phyloP scores from a whole-genome alignment of 2,329 filamentous ascomycete species.

The Bipolaris sorokiniana region DNA sequence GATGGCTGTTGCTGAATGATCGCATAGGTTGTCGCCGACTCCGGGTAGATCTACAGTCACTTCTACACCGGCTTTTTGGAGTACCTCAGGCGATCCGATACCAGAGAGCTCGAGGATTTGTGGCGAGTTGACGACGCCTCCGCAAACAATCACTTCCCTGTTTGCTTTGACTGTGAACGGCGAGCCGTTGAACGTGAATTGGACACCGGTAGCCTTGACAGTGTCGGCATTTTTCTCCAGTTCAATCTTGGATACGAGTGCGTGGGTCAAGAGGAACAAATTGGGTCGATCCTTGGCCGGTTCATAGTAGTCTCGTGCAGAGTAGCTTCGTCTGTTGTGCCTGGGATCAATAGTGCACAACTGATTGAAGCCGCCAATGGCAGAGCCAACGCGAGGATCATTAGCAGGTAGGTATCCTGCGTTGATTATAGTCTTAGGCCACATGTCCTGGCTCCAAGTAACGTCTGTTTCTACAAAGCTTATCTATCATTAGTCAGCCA shows the following conservation, averaged over 20 bases:
- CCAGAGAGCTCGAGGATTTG: constrained; percentile 44
- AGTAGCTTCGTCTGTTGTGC: constrained; percentile 41
- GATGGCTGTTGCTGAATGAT: constrained; percentile 36
- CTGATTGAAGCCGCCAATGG: constrained; percentile 43
- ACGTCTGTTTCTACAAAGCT: constrained; percentile 33
- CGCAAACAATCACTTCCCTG: constrained; percentile 41
- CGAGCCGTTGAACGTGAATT: constrained; percentile 49
- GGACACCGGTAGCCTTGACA: constrained; percentile 47
- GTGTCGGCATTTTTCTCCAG: constrained; percentile 51
- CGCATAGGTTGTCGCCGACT: constrained; percentile 48
- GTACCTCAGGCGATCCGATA: constrained; percentile 33
- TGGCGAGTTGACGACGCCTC: constrained; percentile 37
- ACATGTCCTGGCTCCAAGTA: constrained; percentile 32
- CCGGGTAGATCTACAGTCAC: constrained; percentile 36
- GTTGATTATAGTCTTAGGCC: constrained; percentile 36
- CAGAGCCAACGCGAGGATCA: constrained; percentile 36
- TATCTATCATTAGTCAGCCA: constrained; percentile 18
- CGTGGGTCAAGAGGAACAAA: constrained; percentile 56
- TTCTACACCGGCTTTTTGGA: constrained; percentile 36
- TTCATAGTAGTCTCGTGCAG: constrained; percentile 47
- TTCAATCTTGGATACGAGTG: constrained; percentile 55
- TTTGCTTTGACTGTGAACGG: constrained; percentile 34
- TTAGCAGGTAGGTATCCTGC: constrained; percentile 32
- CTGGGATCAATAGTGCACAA: constrained; percentile 35
- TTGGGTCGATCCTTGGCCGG: constrained; percentile 51